Base-by-base conservation (phyloP, 2,329 filamentous ascomycete species). In the Beauveria sp. region DNA sequence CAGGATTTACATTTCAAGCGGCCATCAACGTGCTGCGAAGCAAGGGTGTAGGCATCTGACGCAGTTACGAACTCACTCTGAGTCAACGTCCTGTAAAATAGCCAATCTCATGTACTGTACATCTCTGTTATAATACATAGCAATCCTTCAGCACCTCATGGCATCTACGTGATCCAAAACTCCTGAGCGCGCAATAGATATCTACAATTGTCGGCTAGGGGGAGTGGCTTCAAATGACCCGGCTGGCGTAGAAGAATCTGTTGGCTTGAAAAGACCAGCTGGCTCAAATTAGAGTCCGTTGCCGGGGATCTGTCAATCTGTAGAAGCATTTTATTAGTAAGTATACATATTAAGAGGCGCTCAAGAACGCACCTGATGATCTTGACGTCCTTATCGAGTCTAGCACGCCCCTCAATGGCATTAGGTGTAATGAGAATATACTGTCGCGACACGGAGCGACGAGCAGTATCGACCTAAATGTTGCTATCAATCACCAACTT, bases 351-450 rank as follows among this genome's bases (percentile, higher is more conserved):
- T 24, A 50, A 47, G 18, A 14, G 48, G 47, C 37, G n/a, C 24
- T 16, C 52, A 28, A 37, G 26, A 2, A 71, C 79, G 65, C 75
- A 87, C 85, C 88, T 86, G 73, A 90, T 89, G 64, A 94, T 87
- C 70, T 86, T 90, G 63, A 96, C 90, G 69, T 96, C 91, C 61
- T 80, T 80, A 63, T 84, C 83, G 41, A 84, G 71, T 52, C 78
- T 76, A 28, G 79, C 80, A 67, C 82, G 73, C 66, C 81, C 79
- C 73, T 85, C 77, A 70, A 96, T 91, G 52, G 88, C 88, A 67
- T 96, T 96, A 30, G 94, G 94, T 2, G 93, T 97, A 71, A 99
- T 99, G 60, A 99, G 84, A 65, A 99, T 92, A 70, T 96, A 99
- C 72, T 99, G 94, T 64, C 91, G 84, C 28, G 92, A 91, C n/a